Evolutionary conservation across 768 basidiomycete species (phyloP).

Genomic region (Gloeopeniophorella convolvens): DNA sequence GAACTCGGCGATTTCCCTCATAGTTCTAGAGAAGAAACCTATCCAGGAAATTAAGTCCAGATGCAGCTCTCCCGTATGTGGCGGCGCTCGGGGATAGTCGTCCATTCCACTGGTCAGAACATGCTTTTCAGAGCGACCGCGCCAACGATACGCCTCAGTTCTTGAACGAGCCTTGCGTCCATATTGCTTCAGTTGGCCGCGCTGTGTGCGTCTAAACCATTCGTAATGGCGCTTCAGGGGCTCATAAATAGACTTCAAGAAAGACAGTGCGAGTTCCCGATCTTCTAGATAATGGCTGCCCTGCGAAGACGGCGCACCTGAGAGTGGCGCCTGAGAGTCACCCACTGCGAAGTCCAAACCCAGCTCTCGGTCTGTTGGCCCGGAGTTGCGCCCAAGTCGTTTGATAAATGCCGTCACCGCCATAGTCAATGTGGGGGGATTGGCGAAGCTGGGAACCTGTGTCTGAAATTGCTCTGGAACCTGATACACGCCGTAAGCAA

Average conservation of each 20-base stretch:
- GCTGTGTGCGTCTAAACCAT: constrained; percentile 93
- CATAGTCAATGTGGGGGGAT: constrained; percentile 93
- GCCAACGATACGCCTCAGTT: constrained; percentile 90
- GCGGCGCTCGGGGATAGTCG: constrained; percentile 88
- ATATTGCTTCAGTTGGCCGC: constrained; percentile 91
- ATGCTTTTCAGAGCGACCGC: constrained; percentile 79
- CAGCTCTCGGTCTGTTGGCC: constrained; percentile 54
- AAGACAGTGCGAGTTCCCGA: constrained; percentile 56
- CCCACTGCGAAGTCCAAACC: constrained; percentile 57
- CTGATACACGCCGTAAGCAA: constrained; percentile 31
- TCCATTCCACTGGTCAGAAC: constrained; percentile 95
- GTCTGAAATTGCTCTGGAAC: constrained; percentile 88
- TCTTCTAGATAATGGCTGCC: constrained; percentile 43
- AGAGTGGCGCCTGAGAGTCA: constrained; percentile 46
- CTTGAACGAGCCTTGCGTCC: constrained; percentile 77
- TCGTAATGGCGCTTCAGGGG: constrained; percentile 88
- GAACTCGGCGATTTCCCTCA: constrained; percentile 84
- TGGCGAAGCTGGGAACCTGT: constrained; percentile 91
- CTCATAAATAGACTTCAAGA: constrained; percentile 73
- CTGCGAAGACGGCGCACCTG: constrained; percentile 11
- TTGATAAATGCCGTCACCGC: constrained; percentile 86
- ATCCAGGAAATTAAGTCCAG: constrained; percentile 94
- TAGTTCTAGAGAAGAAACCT: constrained; percentile 91
- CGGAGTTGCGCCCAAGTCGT: constrained; percentile 48
- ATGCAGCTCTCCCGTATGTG: constrained; percentile 89